phyloP scores from a whole-genome alignment of 73 alveolate species.

The Paramecium tetraurelia region DNA sequence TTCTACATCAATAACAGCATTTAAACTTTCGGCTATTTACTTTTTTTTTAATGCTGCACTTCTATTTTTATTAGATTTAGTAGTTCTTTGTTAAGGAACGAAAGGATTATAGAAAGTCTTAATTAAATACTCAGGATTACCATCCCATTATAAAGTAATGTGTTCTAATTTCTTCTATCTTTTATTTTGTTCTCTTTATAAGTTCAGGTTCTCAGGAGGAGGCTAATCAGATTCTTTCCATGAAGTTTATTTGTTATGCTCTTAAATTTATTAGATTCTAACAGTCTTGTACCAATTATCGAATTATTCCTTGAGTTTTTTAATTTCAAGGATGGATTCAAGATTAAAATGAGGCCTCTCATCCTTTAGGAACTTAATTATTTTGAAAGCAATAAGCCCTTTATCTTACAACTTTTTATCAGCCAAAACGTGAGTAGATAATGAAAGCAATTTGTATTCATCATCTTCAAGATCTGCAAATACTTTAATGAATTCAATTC shows the following conservation, averaged over 20 bases:
- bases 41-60: background rate
- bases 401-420: slow-evolving; percentile 23
- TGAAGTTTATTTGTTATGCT: background rate
- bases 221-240: slow-evolving; percentile 10
- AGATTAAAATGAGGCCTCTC: slow-evolving; percentile 38
- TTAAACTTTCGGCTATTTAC: background rate
- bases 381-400: slow-evolving; percentile 15
- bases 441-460: background rate
- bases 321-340: background rate
- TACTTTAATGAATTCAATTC: background rate
- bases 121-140: slow-evolving; percentile 6
- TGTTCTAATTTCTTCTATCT: background rate
- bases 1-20: slow-evolving; percentile 16
- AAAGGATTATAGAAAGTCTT: slow-evolving; percentile 42
- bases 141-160: background rate
- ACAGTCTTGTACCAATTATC: background rate
- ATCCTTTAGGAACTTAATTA: background rate
- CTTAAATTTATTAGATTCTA: background rate
- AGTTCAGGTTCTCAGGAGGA: background rate
- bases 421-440: slow-evolving; percentile 5
- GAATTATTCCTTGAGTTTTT: background rate
- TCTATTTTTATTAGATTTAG: slow-evolving; percentile 27
- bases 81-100: background rate
- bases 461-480: slow-evolving; percentile 45
- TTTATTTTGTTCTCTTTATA: slow-evolving; percentile 6